phyloP scores from a whole-genome alignment of 371 early-diverging fungal genomes.

The Mucor saturninus region DNA sequence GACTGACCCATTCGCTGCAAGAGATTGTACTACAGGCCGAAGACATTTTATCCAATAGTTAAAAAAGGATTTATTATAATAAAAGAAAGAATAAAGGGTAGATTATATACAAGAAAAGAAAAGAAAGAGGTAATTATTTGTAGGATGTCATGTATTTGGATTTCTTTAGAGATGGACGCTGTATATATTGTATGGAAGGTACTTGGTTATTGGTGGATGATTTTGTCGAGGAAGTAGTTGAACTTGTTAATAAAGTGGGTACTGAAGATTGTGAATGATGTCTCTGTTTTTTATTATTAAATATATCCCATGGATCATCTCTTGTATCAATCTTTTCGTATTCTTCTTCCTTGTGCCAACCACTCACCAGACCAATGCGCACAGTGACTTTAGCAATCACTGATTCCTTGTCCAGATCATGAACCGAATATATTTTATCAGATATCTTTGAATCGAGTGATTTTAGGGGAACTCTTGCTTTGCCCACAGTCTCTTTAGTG shows the following conservation, averaged over 20 bases:
- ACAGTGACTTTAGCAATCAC: conserved; percentile 46
- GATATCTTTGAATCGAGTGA: conserved; percentile 29
- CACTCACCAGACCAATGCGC: conserved; percentile 43
- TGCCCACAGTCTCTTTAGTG: conserved; percentile 39
- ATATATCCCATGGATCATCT: conserved; percentile 23
- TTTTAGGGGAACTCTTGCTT: conserved; percentile 31
- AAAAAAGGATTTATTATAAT: not conserved
- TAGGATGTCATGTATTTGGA: not conserved
- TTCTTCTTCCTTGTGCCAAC: conserved; percentile 38
- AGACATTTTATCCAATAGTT: conserved; percentile 18
- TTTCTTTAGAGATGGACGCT: conserved; percentile 3
- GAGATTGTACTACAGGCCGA: conserved; percentile 32
- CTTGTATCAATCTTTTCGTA: not conserved
- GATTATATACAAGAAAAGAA: not conserved
- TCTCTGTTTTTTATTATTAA: conserved; percentile 24
- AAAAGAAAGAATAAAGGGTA: not conserved
- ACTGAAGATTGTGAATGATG: conserved; percentile 27
- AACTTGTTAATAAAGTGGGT: conserved; percentile 26
- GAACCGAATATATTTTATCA: conserved; percentile 36
- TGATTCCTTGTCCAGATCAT: conserved; percentile 15
- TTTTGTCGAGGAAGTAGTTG: conserved; percentile 18
- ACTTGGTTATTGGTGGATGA: not conserved
- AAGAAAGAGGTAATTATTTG: not conserved
- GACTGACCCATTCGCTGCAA: conserved; percentile 24
- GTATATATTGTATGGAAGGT: conserved; percentile 19